Evolutionary conservation across 805 yeast genomes (phyloP), one percentile per base, ranked within the genome.

Genomic region (Wickerhamiella sorbophila): DNA sequence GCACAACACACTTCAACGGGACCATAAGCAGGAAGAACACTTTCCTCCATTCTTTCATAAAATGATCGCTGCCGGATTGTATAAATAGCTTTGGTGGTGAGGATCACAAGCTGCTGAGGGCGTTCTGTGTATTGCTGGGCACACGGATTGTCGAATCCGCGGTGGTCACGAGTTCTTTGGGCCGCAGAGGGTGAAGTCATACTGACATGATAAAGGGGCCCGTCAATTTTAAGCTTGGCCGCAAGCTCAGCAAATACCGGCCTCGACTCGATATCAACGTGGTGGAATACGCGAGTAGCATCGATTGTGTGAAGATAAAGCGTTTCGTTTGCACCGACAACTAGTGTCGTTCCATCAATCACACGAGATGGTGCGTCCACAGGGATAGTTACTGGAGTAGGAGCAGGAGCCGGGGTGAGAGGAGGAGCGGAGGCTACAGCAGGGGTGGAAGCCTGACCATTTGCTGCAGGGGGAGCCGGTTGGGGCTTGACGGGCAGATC

Each of bases 1-100:
- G 91, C 77, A 0, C 95, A 79, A 55, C 96, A 88, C 3, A 94
- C 78, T 58, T 93, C 98, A 40, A 82, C 77, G 40, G 78, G 71
- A 4, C 97, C 96, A 57, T 85, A 86, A 42, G 81, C 79, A 38
- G 73, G 71, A 15, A 79, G 74, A 55, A 84, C 74, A 43, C 83
- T 63, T 0, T 79, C 61, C 54, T 79, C 80, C 48, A 88, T 70
- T 4, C 85, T 71, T 56, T 79, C 72, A 56, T 79, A 87, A 5
- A 95, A 91, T 2, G 86, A 79, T 57, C 85, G 72, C 51, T 78
- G 78, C 49, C 79, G 77, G 58, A 77, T 84, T 17, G 83, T 69
- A 52, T 77, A 78, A 31, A 88, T 73, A 2, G 94, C 86, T 16
- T 74, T 72, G 51, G 73, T 75, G 2, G 98, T 87, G 52, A 91